Evolutionary conservation across 257 asterid species (phyloP), one percentile per base, ranked within the genome.

Genomic region (Solanum arcanum): DNA sequence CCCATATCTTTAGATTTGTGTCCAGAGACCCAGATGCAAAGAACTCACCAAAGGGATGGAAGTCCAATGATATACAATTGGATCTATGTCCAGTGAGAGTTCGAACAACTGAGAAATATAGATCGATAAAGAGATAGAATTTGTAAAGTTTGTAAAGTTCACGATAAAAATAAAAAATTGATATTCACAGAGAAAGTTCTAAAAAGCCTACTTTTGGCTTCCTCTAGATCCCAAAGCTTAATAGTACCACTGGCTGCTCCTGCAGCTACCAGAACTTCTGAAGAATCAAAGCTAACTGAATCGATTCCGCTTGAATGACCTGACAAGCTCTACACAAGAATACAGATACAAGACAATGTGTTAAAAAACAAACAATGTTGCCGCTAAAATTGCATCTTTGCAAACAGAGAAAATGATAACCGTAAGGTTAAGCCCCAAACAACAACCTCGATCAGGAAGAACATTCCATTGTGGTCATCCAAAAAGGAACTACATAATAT

Each of bases 231-330:
- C 98, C 98, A 97, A 88, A 97, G 98, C 93, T 97, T 97, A 91
- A 97, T 92, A 87, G 99, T 97, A 70, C 99, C 99, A 90, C 98
- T 97, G 47, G 99, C 99, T 89, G 99, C 97, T 84, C 98, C 99
- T 46, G 98, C 99, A 92, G 99, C 99, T 75, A 95, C 98, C 92
- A 97, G 91, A 64, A 92, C 96, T 91, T 97, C 99, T 85, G 97
- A 94, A 85, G 99, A 94, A 93, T 97, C 99, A 92, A 97, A 95
- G 95, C 97, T 89, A 81, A 97, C 99, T 12, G 99, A 97, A 93
- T 97, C 99, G 56, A 97, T 93, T 89, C 99, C 99, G 90, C 99
- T 97, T 35, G 99, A 92, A 90, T 97, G 99, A 85, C 99, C 99
- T 72, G 99, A 95, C 93, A 97, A 90, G 89, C 98, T 95, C 99